These are phyloP conservation scores for Fusarium algeriense DNA, from an alignment of 2,329 filamentous ascomycete species.

Conservation along the genomic window DNA sequence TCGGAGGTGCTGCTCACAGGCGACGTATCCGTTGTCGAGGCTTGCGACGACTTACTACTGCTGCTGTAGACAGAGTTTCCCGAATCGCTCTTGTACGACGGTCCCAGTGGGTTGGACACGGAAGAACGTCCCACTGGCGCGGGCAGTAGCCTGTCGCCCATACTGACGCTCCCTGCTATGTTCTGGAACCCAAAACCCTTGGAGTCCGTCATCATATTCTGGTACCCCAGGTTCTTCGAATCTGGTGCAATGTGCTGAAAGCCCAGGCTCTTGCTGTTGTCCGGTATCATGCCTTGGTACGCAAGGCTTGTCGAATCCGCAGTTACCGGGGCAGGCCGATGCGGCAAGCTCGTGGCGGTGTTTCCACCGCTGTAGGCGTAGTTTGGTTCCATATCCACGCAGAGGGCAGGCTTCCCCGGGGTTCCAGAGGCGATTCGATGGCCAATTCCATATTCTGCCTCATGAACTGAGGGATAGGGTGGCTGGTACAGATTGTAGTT, in stretches of 20 bases:
- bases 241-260: conserved; percentile 1
- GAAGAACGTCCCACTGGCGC: conserved; percentile 29
- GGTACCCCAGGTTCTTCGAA: conserved; percentile 10
- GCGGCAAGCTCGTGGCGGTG: conserved; percentile 27
- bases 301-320: conserved; percentile 14
- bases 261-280: conserved; percentile 12
- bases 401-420: conserved; percentile 42
- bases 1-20: conserved; percentile 42
- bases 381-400: conserved; percentile 45
- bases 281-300: conserved; percentile 18
- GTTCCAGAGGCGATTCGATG: conserved; percentile 44
- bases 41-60: conserved; percentile 35
- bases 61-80: conserved; percentile 43
- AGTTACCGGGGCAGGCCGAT: conserved; percentile 17
- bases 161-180: conserved; percentile 27
- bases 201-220: conserved; percentile 25
- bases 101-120: conserved; percentile 36
- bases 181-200: conserved; percentile 40
- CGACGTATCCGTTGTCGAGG: conserved; percentile 33
- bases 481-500: conserved; percentile 45
- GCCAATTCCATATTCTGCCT: conserved; percentile 45
- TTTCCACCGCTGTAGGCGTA: conserved; percentile 45
- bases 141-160: conserved; percentile 41
- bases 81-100: conserved; percentile 46
- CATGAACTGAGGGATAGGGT: conserved; percentile 37